Percentiles rank a stretch among this genome's conserved stretches.
Conservation (phyloP, 805 yeast species). For the Spathaspora hagerdaliae region DNA sequence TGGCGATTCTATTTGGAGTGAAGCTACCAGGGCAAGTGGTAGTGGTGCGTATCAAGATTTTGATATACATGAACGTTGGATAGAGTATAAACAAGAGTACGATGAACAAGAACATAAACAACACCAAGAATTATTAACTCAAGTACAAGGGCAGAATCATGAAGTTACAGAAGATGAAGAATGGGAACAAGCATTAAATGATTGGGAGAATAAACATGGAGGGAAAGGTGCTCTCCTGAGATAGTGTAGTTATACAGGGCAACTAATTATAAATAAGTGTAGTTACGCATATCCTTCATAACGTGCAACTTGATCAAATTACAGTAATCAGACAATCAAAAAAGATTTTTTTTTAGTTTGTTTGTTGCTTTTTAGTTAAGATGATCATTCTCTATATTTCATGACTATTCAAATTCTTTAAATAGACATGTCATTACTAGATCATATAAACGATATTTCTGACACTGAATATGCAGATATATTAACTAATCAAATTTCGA, state of each 20-base stretch:
- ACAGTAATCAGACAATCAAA: no score
- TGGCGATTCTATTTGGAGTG: constrained; percentile 98
- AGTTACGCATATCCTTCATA: no score
- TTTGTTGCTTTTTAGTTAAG: no score
- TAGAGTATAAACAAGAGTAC: constrained; percentile 74
- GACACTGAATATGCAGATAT: not conserved
- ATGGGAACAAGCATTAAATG: constrained; percentile 48
- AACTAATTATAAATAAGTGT: not conserved
- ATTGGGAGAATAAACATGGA: constrained; percentile 22
- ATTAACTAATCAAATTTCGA: constrained; percentile 1
- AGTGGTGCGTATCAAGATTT: constrained; percentile 53
- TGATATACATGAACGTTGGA: constrained; percentile 94
- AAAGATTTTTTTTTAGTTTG: no score
- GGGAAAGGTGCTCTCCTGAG: constrained; percentile 5
- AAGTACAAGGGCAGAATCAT: constrained; percentile 19
- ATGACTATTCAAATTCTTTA: no score
- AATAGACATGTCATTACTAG: not conserved
- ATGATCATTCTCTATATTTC: no score
- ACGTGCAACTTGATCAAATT: no score
- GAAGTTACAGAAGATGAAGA: constrained; percentile 57
- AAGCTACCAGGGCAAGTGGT: constrained; percentile 81
- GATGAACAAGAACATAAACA: constrained; percentile 55
- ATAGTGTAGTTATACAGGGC: not conserved
- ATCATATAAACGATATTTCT: not conserved
- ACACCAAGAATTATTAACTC: constrained; percentile 23